Percentiles rank a stretch among this genome's conserved stretches.
phyloP scores from a whole-genome alignment of 2,329 filamentous ascomycete genomes.

The Leptographium procerum region DNA sequence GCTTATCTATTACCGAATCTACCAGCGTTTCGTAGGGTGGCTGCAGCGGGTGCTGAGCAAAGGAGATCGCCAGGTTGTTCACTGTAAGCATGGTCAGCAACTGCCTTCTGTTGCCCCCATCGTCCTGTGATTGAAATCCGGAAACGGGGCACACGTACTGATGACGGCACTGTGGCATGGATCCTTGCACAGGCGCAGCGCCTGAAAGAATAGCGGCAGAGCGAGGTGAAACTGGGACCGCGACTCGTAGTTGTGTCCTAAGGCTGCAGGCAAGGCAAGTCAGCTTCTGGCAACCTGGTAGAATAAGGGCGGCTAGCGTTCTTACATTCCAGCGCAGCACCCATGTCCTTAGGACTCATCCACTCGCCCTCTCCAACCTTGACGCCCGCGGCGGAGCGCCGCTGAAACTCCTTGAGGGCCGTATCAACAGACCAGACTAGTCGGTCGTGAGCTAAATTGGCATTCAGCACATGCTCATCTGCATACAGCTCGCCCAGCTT shows the following conservation, averaged over 20 bases:
- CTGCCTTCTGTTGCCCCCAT: neutral
- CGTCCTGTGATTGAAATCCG: neutral
- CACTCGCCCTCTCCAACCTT: conserved; percentile 61
- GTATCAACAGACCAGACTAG: conserved; percentile 76
- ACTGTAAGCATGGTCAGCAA: conserved; percentile 28
- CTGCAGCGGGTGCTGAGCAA: conserved; percentile 53
- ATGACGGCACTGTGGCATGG: conserved; percentile 71
- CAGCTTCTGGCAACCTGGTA: conserved; percentile 15
- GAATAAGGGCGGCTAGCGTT: neutral
- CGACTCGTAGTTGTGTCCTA: conserved; percentile 66
- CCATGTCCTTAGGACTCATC: conserved; percentile 60
- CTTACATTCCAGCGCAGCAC: conserved; percentile 59
- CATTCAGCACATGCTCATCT: conserved; percentile 61
- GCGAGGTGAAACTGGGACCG: conserved; percentile 69
- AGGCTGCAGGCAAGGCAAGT: conserved; percentile 33
- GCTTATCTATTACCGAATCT: conserved; percentile 7
- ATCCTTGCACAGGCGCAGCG: conserved; percentile 54
- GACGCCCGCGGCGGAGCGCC: conserved; percentile 54
- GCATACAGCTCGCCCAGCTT: conserved; percentile 80
- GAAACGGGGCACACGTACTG: conserved; percentile 35
- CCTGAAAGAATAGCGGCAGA: conserved; percentile 76
- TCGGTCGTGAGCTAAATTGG: conserved; percentile 61
- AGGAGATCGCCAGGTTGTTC: conserved; percentile 68
- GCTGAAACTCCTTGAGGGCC: conserved; percentile 59
- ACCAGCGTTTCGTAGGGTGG: conserved; percentile 21